These are phyloP conservation scores for Pichia heedii DNA, from an alignment of 805 yeast species.

Conservation along the genomic window DNA sequence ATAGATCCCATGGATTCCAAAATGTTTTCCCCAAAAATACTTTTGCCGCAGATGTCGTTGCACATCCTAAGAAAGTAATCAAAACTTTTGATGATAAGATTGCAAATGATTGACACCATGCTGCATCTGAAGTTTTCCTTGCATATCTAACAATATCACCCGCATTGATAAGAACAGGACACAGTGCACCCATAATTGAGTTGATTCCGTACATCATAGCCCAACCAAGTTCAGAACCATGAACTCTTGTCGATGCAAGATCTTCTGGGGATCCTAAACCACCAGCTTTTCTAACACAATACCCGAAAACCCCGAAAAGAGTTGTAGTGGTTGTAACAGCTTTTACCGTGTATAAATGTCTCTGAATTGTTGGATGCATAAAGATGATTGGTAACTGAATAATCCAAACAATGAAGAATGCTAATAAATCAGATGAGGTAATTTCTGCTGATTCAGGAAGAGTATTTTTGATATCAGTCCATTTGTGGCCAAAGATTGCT, in stretches of 20 bases:
- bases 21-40: constrained; percentile 17
- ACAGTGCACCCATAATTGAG: constrained; percentile 17
- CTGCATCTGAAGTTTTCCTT: constrained; percentile 9
- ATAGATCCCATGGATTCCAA: constrained; percentile 40
- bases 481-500: constrained; percentile 23
- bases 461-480: constrained; percentile 27
- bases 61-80: constrained; percentile 30
- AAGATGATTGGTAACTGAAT: constrained; percentile 32
- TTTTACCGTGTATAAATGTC: constrained; percentile 14
- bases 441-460: constrained; percentile 30
- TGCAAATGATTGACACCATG: constrained; percentile 27
- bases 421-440: constrained; percentile 34
- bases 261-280: constrained; percentile 19
- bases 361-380: constrained; percentile 34
- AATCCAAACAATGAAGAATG: constrained; percentile 36
- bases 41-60: constrained; percentile 35
- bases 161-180: constrained; percentile 21
- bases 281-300: constrained; percentile 21
- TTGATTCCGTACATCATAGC: constrained; percentile 9
- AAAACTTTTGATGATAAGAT: constrained; percentile 27
- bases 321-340: constrained; percentile 19
- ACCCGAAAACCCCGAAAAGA: constrained; percentile 20
- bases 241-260: constrained; percentile 10
- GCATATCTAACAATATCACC: constrained; percentile 22
- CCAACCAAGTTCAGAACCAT: constrained; percentile 12